Base-by-base conservation (phyloP, 2,329 filamentous ascomycete genomes). In the Stylonectria norvegica region DNA sequence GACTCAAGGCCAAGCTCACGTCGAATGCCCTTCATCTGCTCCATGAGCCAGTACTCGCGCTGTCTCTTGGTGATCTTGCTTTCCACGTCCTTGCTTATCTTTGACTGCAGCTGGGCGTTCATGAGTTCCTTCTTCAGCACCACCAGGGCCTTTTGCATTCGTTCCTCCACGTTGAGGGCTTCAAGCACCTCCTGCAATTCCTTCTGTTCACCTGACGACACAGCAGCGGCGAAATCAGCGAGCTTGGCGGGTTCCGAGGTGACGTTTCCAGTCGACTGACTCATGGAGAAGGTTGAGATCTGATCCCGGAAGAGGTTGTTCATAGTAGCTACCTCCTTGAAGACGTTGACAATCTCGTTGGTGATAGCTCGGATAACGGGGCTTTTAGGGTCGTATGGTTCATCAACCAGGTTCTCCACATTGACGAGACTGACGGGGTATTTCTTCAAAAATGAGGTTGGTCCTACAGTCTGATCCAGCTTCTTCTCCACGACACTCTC, bases 11-110 rank as follows among this genome's bases (percentile, higher is more conserved):
- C 93, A 34, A 98, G 79, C 66, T 98, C 93, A 43, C 93, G 80
- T 43, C 89, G 85, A 59, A 98, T 98, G 18, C 90, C 93, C 72
- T 97, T 97, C 90, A 98, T 95, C 65, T 98, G 94, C 67, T 98
- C 93, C 89, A 95, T 94, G 33, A 98, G 72, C 87, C 89, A 97
- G 69, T 97, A 98, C 62, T 98, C 93, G 37, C 93, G 83, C 64
- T 98, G 93, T 20, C 91, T 84, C 69, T 98, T 97, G 56, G 90
- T 90, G 38, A 98, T 97, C 68, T 95, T 96, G 59, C 81, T 89
- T 64, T 97, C 93, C 14, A 98, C 94, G 60, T 98, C 93, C 68
- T 96, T 96, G 43, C 86, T 89, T 43, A 98, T 97, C 73, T 97
- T 98, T 42, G 87, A 91, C 64, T 96, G 91, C 20, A 98, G 73